Evolutionary conservation across 495 filamentous ascomycete genomes (phyloP).

Genomic region (Penicillium cinerascens): DNA sequence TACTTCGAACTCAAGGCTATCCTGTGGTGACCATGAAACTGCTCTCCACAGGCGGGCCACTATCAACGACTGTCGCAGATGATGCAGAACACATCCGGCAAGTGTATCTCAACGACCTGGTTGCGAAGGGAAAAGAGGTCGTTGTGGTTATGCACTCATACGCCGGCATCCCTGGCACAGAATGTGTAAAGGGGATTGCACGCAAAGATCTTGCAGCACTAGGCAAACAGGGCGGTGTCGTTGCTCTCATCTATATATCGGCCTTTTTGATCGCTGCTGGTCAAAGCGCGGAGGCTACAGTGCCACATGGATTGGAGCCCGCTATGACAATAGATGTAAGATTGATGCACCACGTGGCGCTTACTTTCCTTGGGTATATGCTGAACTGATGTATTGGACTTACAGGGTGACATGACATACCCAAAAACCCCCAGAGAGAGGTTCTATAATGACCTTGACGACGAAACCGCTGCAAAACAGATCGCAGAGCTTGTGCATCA

Average conservation of each 20-base stretch:
- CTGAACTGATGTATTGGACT: too few species aligned
- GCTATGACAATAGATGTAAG: neutral
- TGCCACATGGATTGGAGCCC: neutral
- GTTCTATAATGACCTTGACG: conserved; percentile 8
- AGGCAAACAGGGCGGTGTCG: conserved; percentile 11
- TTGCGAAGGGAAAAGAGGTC: conserved; percentile 33
- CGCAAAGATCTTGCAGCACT: conserved; percentile 14
- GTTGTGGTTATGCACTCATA: conserved; percentile 35
- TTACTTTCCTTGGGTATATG: too few species aligned
- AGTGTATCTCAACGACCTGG: conserved; percentile 18
- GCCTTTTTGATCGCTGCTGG: conserved; percentile 4
- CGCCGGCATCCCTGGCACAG: conserved; percentile 29
- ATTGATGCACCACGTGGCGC: too few species aligned
- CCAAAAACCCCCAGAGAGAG: neutral
- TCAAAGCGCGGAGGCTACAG: neutral
- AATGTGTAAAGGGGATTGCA: conserved; percentile 33
- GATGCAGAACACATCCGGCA: conserved; percentile 19
- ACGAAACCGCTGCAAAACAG: conserved; percentile 1
- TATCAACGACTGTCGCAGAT: conserved; percentile 7
- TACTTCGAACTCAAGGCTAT: conserved; percentile 22
- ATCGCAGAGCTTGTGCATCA: neutral
- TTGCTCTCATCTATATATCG: conserved; percentile 7
- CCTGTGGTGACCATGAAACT: conserved; percentile 9
- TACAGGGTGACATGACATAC: neutral
- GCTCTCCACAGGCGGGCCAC: conserved; percentile 7